Conservation (phyloP, 805 yeast species). For the Candida namnaoensis region DNA sequence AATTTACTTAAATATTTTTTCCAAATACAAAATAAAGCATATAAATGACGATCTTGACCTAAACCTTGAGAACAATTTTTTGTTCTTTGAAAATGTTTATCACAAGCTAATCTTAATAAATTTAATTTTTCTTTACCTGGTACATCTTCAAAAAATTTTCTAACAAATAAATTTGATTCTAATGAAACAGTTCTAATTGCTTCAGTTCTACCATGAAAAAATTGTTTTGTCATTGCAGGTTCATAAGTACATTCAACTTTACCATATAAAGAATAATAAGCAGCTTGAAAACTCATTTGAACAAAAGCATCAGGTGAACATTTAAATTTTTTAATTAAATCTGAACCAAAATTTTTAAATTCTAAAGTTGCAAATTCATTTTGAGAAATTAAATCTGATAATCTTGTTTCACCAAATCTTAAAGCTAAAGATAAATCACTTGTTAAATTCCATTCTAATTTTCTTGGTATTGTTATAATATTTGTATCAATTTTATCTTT, state of each 20-base stretch:
- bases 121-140: constrained; percentile 47
- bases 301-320: constrained; percentile 91
- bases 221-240: constrained; percentile 91
- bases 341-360: constrained; percentile 61
- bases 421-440: constrained; percentile 69
- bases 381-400: constrained; percentile 81
- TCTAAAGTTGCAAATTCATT: constrained; percentile 80
- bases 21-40: constrained; percentile 85
- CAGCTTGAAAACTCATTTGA: constrained; percentile 90
- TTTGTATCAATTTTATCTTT: constrained; percentile 34
- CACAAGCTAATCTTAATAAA: constrained; percentile 60
- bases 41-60: constrained; percentile 90
- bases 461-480: constrained; percentile 67
- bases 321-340: constrained; percentile 73
- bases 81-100: constrained; percentile 59
- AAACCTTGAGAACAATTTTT: constrained; percentile 62
- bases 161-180: constrained; percentile 74
- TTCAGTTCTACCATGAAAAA: constrained; percentile 87
- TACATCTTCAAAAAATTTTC: constrained; percentile 71
- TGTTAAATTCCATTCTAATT: constrained; percentile 82
- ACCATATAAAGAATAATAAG: constrained; percentile 87
- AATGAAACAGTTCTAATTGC: constrained; percentile 80
- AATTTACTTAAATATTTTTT: constrained; percentile 37
- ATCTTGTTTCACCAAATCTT: constrained; percentile 85
- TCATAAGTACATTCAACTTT: constrained; percentile 91